Conservation (phyloP, 371 early-diverging fungal genomes). For the Mucor piriformis region DNA sequence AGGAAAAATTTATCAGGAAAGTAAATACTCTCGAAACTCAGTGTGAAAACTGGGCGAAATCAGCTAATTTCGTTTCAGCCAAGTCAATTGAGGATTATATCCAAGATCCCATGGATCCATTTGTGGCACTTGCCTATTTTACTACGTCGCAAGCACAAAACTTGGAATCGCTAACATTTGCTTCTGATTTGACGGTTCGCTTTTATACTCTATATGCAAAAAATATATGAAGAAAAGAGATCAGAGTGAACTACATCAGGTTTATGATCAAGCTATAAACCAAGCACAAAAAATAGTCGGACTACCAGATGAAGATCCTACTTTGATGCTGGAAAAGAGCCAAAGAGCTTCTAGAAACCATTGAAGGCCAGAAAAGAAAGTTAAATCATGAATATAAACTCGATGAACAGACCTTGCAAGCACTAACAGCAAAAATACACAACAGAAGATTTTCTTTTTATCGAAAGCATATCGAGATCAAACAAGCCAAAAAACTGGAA, state of each 20-base stretch:
- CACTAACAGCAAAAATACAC: slow-evolving; percentile 6
- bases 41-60: slow-evolving; percentile 15
- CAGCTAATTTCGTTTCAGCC: slow-evolving; percentile 15
- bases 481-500: slow-evolving; percentile 7
- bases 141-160: slow-evolving; percentile 12
- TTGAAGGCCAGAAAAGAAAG: slow-evolving; percentile 16
- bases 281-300: slow-evolving; percentile 14
- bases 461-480: slow-evolving; percentile 3
- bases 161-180: slow-evolving; percentile 11
- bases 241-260: slow-evolving; percentile 6
- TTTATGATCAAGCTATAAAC: slow-evolving; percentile 8
- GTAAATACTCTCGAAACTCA: slow-evolving; percentile 17
- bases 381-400: slow-evolving; percentile 6
- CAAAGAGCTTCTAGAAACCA: slow-evolving; percentile 12
- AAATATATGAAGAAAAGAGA: slow-evolving; percentile 7
- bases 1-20: slow-evolving; percentile 15
- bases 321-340: slow-evolving; percentile 9
- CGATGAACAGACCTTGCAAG: not conserved
- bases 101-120: slow-evolving; percentile 8
- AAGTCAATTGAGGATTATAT: slow-evolving; percentile 18
- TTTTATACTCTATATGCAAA: slow-evolving; percentile 7
- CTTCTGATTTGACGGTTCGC: slow-evolving; percentile 12
- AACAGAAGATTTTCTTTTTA: slow-evolving; percentile 6
- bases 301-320: slow-evolving; percentile 10
- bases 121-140: slow-evolving; percentile 17